Percentiles rank a stretch among this genome's conserved stretches.
phyloP scores from a whole-genome alignment of 2,329 filamentous ascomycete genomes.

The Colletotrichum cuscutae region DNA sequence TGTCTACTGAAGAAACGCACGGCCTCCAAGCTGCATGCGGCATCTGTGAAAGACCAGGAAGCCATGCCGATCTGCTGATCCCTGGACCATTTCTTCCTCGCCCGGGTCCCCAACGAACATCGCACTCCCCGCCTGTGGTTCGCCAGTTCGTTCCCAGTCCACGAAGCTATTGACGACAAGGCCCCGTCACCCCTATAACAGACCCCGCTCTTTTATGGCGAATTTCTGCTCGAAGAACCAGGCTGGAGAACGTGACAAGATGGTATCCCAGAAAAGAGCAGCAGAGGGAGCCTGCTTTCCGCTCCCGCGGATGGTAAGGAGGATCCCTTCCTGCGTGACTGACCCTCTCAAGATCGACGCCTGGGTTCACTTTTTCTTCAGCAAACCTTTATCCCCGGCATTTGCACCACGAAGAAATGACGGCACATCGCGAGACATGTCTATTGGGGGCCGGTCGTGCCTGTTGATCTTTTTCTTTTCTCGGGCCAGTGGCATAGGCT shows the following conservation, averaged over 20 bases:
- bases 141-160: neutral
- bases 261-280: neutral
- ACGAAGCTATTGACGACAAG: neutral
- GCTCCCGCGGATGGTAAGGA: slow-evolving; percentile 1
- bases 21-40: slow-evolving; percentile 3
- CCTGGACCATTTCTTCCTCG: neutral
- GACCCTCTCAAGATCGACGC: slow-evolving; percentile 2
- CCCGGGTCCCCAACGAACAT: neutral
- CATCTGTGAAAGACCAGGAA: neutral
- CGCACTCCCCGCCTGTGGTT: neutral
- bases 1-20: neutral
- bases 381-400: neutral
- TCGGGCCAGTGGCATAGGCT: neutral
- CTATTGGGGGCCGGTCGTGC: neutral
- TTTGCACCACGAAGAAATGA: neutral
- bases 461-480: slow-evolving; percentile 15
- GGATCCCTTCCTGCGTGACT: slow-evolving; percentile 13
- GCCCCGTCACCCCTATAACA: neutral
- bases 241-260: neutral
- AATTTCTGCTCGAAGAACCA: neutral
- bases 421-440: neutral
- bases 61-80: slow-evolving; percentile 12
- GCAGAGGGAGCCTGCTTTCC: neutral
- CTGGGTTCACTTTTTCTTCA: neutral
- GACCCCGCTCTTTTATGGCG: slow-evolving; percentile 5